A percentile compares a stretch with the other conserved stretches of the same genome.
These are phyloP conservation scores for Albizia julibrissin DNA, from an alignment of 306 rosid genomes.

Conservation along the genomic window DNA sequence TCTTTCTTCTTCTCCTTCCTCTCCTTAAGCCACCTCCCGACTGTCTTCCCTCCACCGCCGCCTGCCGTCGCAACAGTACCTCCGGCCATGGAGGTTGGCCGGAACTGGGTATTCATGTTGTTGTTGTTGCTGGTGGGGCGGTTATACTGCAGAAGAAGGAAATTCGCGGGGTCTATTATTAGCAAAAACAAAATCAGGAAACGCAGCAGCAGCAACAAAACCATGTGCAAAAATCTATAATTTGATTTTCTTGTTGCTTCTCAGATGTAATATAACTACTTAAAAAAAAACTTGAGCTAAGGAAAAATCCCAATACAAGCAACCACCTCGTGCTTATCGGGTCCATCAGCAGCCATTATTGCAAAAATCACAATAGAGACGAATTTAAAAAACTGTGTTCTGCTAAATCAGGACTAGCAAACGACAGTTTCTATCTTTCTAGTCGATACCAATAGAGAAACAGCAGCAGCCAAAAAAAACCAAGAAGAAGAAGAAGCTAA, in stretches of 20 bases:
- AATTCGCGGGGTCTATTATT: slow-evolving; percentile 12
- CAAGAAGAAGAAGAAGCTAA: not conserved
- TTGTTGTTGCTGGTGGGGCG: slow-evolving; percentile 46
- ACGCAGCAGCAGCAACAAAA: not conserved
- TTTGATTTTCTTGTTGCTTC: not conserved
- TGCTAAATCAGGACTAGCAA: not conserved
- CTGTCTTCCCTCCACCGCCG: slow-evolving; percentile 70
- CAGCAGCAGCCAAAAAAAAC: no score
- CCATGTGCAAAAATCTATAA: not conserved
- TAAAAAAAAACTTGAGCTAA: not conserved
- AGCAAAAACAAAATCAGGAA: not conserved
- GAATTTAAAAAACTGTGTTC: not conserved
- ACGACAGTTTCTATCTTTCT: slow-evolving; percentile 16
- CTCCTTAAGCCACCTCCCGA: slow-evolving; percentile 93
- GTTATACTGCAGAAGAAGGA: slow-evolving; percentile 50
- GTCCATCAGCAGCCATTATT: slow-evolving; percentile 38
- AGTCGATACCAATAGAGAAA: slow-evolving; percentile 9
- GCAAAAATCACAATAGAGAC: slow-evolving; percentile 11
- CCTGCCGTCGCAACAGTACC: slow-evolving; percentile 21
- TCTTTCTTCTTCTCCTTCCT: slow-evolving; percentile 93
- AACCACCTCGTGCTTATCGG: slow-evolving; percentile 17
- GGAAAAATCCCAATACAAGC: not conserved
- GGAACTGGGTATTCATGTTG: slow-evolving; percentile 32
- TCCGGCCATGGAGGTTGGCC: slow-evolving; percentile 23
- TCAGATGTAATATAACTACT: not conserved